Base-by-base conservation (phyloP, 2,329 filamentous ascomycete species). In the Calonectria pseudoreteaudii region DNA sequence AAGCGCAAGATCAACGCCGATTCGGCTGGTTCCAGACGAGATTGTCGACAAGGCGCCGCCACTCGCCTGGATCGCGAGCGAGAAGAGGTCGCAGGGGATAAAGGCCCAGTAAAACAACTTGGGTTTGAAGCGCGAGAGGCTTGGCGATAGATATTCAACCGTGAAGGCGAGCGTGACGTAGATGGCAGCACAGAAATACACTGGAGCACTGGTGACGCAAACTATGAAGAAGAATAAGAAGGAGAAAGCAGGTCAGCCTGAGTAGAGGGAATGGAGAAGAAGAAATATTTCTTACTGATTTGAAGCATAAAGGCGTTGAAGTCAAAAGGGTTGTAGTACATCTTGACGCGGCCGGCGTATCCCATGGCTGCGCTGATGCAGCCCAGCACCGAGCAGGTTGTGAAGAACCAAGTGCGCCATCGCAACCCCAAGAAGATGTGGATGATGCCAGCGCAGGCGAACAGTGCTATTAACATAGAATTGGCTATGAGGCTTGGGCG, bases 261-360 rank as follows among this genome's bases (percentile, higher is more conserved):
- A 23, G 28, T 2, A 9, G n/a, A n/a, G 3, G 20, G 41, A 10
- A 1, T 28, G 10, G 6, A 31, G 16, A n/a, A 3, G 4, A 2
- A 16, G 9, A 16, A 6, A 16, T 18, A 16, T 0, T 2, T 50
- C 76, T 3, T 16, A 78, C 77, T 80, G 74, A 92, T 91, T 79
- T 93, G 90, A 9, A 92, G 87, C 69, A 92, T 86, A 77, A 93
- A 93, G 0, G 87, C 90, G 3, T 80, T 77, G 78, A 91, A 87
- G 49, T 77, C 84, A 78, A 90, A 93, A 0, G 90, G 89, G 74
- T 92, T 89, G 30, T 87, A 77, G 73, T 89, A 86, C 53, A 91
- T 83, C 71, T 90, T 79, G 20, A 92, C 83, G 2, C 92, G 86
- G 0, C 89, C 92, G 0, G 85, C 82, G 68, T 93, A 93, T 10